These are phyloP conservation scores for Exophiala spinifera DNA, from an alignment of 2,329 filamentous ascomycete species.

Conservation along the genomic window DNA sequence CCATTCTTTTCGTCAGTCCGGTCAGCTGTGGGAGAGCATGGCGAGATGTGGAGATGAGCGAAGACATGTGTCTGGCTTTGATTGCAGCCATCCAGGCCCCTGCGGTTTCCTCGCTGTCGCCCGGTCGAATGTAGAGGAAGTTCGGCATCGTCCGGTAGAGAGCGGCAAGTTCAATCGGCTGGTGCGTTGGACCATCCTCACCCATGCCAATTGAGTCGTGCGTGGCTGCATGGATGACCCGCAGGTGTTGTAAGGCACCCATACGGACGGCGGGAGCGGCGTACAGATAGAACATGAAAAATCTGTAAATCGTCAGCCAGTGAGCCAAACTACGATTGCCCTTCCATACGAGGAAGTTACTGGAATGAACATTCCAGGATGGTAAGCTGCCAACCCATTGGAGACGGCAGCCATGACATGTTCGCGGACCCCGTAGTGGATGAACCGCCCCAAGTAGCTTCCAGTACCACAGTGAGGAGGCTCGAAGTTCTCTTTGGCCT, in stretches of 20 bases:
- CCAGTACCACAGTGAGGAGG: slow-evolving; percentile 37
- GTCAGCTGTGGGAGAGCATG: slow-evolving; percentile 42
- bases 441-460: slow-evolving; percentile 38
- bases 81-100: slow-evolving; percentile 55
- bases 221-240: slow-evolving; percentile 57
- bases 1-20: slow-evolving; percentile 33
- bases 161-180: slow-evolving; percentile 55
- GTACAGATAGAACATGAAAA: slow-evolving; percentile 59
- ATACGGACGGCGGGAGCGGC: slow-evolving; percentile 58
- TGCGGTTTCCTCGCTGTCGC: slow-evolving; percentile 55
- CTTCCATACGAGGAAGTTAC: too few species aligned
- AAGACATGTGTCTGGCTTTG: slow-evolving; percentile 34
- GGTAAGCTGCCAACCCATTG: slow-evolving; percentile 63
- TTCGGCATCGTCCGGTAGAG: slow-evolving; percentile 62
- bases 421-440: slow-evolving; percentile 73
- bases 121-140: slow-evolving; percentile 56
- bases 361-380: slow-evolving; percentile 49
- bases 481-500: slow-evolving; percentile 51
- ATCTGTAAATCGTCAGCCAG: slow-evolving; percentile 54
- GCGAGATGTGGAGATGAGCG: slow-evolving; percentile 41
- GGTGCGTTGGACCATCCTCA: slow-evolving; percentile 60
- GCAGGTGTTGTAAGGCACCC: slow-evolving; percentile 55
- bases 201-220: slow-evolving; percentile 60
- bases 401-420: slow-evolving; percentile 71
- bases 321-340: too few species aligned